Base-by-base conservation (phyloP, 148 eudicot genomes). In the Rhododendron ovatum region DNA sequence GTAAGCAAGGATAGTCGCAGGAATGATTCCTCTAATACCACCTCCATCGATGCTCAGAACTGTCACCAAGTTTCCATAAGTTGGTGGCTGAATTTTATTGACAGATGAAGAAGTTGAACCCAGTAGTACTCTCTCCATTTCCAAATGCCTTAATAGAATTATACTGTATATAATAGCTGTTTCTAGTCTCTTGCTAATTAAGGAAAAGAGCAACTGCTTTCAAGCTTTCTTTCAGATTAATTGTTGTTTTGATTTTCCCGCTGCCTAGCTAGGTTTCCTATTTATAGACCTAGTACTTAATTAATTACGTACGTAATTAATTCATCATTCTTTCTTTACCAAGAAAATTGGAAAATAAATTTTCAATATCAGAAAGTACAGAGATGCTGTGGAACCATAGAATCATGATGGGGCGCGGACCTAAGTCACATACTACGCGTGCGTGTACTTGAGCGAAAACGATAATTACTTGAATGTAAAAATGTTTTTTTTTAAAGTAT, bases 21-120 rank as follows among this genome's bases (percentile, higher is more conserved):
- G 95, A 51, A 94, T 93, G 79, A 94, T 85, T 30, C 96, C 96
- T 65, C 95, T 87, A 12, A 94, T 77, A n/a, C 96, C 96, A 6
- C 96, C 96, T 15, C 96, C 96, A 85, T 94, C 96, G 14, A 89
- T 89, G 84, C 91, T 89, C 33, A 89, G 86, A 57, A 89, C 33
- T 45, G 91, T 87, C 80, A 87, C 85, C 5, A 85, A 86, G 17
- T 85, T 85, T 14, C 88, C 89, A 82, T 84, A 84, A 67, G 89
- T 89, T 47, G 84, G 71, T 47, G 71, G 51, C 33, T 37, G 69
- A 18, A 37, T 37, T 59, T 53, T 61, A 18, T 0, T 24, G 30
- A 7, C 43, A 53, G 67, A 81, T 48, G 57, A 2, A 30, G 30
- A 30, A 41, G 45, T 41, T 37, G 84, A 57, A 13, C 26, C 47